Evolutionary conservation across 371 early-diverging fungal genomes (phyloP).

Genomic region (Capniomyces stellatus): DNA sequence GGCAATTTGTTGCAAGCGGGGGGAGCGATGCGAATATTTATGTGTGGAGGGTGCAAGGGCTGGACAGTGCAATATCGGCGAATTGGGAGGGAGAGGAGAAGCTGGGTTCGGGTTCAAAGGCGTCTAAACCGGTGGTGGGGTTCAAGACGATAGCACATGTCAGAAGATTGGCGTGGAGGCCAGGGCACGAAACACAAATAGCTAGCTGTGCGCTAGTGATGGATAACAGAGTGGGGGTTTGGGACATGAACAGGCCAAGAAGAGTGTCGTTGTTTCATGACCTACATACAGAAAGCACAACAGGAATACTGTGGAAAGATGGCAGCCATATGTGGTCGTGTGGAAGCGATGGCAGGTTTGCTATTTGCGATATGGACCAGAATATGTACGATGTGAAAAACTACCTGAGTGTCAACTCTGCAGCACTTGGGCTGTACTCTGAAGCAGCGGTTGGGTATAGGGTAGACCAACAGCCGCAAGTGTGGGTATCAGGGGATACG

Average conservation of each 20-base stretch:
- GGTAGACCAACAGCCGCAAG: not conserved
- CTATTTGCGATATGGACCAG: not conserved
- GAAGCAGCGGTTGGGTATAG: not conserved
- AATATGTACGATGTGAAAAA: conserved; percentile 1
- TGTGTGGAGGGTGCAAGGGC: conserved; percentile 16
- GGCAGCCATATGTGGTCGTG: conserved; percentile 10
- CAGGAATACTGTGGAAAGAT: conserved; percentile 20
- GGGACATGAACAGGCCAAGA: conserved; percentile 22
- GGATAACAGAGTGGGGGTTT: conserved; percentile 14
- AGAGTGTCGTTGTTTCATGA: conserved; percentile 20
- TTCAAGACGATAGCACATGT: conserved; percentile 9
- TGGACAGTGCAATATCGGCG: conserved; percentile 4
- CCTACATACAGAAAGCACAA: conserved; percentile 9
- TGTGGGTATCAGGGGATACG: not conserved
- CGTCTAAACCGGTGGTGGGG: conserved; percentile 4
- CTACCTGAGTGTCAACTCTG: not conserved
- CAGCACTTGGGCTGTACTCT: not conserved
- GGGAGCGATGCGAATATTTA: conserved; percentile 15
- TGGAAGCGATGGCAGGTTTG: conserved; percentile 3
- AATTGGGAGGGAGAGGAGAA: conserved; percentile 1
- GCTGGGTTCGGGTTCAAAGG: not conserved
- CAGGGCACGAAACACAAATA: conserved; percentile 22
- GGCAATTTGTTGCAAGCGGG: conserved; percentile 20
- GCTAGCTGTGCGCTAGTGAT: conserved; percentile 12
- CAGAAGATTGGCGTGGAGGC: conserved; percentile 21